Percentiles rank a stretch among this genome's conserved stretches.
phyloP scores from a whole-genome alignment of 768 basidiomycete species.

The Leccinum fibrillosum region DNA sequence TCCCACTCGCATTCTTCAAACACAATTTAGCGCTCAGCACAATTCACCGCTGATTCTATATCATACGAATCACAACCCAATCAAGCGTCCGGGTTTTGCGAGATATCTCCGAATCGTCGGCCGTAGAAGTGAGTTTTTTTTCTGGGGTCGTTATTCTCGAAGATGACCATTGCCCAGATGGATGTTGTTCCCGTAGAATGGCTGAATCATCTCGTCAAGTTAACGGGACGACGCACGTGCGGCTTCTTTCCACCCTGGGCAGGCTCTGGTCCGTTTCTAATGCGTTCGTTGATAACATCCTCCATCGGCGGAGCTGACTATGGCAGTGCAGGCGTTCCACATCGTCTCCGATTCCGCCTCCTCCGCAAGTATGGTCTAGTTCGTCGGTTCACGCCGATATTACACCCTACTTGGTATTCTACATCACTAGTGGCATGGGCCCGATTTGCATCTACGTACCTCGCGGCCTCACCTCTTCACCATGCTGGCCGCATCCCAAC shows the following conservation, averaged over 20 bases:
- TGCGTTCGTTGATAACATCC: too few relatives aligned
- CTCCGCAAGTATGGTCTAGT: neutral
- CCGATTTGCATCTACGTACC: neutral
- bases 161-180: neutral
- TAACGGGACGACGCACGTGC: neutral
- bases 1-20: too few relatives aligned
- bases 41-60: neutral
- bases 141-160: neutral
- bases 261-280: neutral
- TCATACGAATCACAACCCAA: neutral
- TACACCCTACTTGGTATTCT: neutral
- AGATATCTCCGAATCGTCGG: neutral
- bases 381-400: neutral
- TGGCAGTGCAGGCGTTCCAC: neutral
- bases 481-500: too few relatives aligned
- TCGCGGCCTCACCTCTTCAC: too few relatives aligned
- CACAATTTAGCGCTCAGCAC: neutral
- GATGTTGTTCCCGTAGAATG: neutral
- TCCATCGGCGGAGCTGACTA: neutral
- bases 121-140: neutral
- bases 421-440: neutral
- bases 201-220: neutral
- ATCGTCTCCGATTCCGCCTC: neutral
- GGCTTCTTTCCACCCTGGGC: neutral
- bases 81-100: neutral